A percentile compares a stretch with the other conserved stretches of the same genome.
phyloP scores from a whole-genome alignment of 768 basidiomycete genomes.

The Mycena belliarum region DNA sequence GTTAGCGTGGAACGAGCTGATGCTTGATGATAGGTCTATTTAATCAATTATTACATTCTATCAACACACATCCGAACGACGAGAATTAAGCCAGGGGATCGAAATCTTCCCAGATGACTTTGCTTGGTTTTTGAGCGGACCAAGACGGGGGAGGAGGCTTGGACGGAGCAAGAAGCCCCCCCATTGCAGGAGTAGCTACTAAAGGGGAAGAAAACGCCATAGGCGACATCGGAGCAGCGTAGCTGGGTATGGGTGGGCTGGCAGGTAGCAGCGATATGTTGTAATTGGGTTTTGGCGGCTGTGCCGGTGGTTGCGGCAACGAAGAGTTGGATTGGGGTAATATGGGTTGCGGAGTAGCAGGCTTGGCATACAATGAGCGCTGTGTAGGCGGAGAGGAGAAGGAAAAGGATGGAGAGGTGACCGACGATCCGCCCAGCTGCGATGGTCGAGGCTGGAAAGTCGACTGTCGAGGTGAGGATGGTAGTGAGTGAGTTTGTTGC shows the following conservation, averaged over 20 bases:
- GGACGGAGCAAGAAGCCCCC: conserved; percentile 62
- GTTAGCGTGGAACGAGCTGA: conserved; percentile 47
- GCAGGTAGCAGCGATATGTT: conserved; percentile 48
- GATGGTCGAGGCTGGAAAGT: conserved; percentile 38
- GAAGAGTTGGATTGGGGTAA: conserved; percentile 8
- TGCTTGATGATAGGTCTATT: conserved; percentile 17
- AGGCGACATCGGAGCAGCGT: conserved; percentile 22
- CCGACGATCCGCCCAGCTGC: conserved; percentile 40
- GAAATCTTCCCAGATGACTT: conserved; percentile 80
- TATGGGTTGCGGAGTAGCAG: conserved; percentile 2
- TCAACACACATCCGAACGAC: not conserved
- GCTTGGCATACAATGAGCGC: conserved; percentile 11
- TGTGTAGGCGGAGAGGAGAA: conserved; percentile 25
- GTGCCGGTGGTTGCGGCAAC: conserved; percentile 13
- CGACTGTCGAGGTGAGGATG: conserved; percentile 37
- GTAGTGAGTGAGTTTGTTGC: conserved; percentile 34
- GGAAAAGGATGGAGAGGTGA: conserved; percentile 33
- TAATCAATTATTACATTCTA: conserved; percentile 18
- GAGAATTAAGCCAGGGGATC: conserved; percentile 63
- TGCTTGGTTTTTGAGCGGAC: conserved; percentile 51
- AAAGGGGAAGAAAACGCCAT: conserved; percentile 28
- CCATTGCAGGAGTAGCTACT: conserved; percentile 35
- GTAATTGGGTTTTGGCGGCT: conserved; percentile 53
- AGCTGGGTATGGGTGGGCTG: conserved; percentile 13
- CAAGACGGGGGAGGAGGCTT: conserved; percentile 58